A percentile compares a stretch with the other conserved stretches of the same genome.
phyloP scores from a whole-genome alignment of 2,329 filamentous ascomycete species.

The Coniochaeta sp. region DNA sequence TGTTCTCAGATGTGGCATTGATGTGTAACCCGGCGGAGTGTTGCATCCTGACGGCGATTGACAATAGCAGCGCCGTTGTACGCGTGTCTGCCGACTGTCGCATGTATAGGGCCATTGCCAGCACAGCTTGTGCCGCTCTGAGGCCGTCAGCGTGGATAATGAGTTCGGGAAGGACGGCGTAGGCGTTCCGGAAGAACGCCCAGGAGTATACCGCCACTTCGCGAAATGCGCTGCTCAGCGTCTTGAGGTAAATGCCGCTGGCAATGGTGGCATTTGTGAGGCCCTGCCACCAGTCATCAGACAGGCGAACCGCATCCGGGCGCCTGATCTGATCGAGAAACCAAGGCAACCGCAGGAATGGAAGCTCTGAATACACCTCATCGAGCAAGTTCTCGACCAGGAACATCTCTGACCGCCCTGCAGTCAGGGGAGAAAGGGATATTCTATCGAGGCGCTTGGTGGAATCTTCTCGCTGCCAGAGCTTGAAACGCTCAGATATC shows the following conservation, averaged over 20 bases:
- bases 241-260: neutral
- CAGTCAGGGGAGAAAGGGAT: neutral
- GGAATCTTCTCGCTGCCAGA: too few species aligned
- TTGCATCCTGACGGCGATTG: neutral
- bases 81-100: neutral
- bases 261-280: constrained; percentile 1
- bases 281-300: constrained; percentile 1
- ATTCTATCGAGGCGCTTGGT: neutral
- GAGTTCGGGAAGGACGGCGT: constrained; percentile 6
- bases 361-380: neutral
- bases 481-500: too few species aligned
- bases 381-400: constrained; percentile 2
- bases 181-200: constrained; percentile 7
- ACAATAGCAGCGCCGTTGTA: neutral
- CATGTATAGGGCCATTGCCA: constrained; percentile 5
- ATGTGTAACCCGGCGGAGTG: too few species aligned
- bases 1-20: neutral
- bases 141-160: constrained; percentile 1
- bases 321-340: neutral
- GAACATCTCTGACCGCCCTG: neutral
- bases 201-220: neutral
- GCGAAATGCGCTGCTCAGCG: neutral
- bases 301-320: neutral
- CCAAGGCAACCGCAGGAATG: too few species aligned
- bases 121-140: constrained; percentile 1